A percentile compares a stretch with the other conserved stretches of the same genome.
Conservation (phyloP, 352 stramenopile genomes). For the Phytophthora agathidicida region DNA sequence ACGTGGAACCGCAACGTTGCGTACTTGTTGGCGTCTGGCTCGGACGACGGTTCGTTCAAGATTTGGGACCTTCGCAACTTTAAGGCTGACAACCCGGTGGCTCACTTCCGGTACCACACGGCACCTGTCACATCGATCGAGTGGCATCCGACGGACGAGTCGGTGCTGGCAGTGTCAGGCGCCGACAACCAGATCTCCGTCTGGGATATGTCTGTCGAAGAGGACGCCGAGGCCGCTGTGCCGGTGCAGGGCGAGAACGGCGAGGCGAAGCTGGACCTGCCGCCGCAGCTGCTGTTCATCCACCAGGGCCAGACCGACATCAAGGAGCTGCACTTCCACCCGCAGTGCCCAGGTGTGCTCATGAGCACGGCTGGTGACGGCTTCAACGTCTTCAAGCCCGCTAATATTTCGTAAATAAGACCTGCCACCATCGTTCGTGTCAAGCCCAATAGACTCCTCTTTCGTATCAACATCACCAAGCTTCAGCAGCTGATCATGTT, state of each 20-base stretch:
- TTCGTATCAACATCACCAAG: slow-evolving; percentile 2
- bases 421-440: slow-evolving; percentile 20
- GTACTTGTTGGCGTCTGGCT: slow-evolving; percentile 97
- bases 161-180: slow-evolving; percentile 94
- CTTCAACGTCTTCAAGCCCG: slow-evolving; percentile 99
- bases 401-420: slow-evolving; percentile 90
- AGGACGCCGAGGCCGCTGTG: slow-evolving; percentile 86
- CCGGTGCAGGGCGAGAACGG: slow-evolving; percentile 47
- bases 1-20: slow-evolving; percentile 98
- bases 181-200: slow-evolving; percentile 98
- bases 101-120: slow-evolving; percentile 96
- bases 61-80: slow-evolving; percentile 98
- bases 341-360: slow-evolving; percentile 97
- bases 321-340: slow-evolving; percentile 99
- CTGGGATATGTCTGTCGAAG: slow-evolving; percentile 99
- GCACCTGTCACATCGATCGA: slow-evolving; percentile 98
- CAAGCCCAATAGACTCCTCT: slow-evolving; percentile 19
- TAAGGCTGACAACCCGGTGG: slow-evolving; percentile 87
- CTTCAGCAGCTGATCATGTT: no score
- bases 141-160: slow-evolving; percentile 99
- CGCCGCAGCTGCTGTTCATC: slow-evolving; percentile 99
- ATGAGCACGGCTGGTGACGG: slow-evolving; percentile 96
- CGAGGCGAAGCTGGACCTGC: slow-evolving; percentile 90
- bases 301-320: slow-evolving; percentile 99
- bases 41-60: slow-evolving; percentile 97